A percentile compares a stretch with the other conserved stretches of the same genome.
Evolutionary conservation across 2,329 filamentous ascomycete genomes (phyloP).

Genomic region (Calonectria hawksworthii): DNA sequence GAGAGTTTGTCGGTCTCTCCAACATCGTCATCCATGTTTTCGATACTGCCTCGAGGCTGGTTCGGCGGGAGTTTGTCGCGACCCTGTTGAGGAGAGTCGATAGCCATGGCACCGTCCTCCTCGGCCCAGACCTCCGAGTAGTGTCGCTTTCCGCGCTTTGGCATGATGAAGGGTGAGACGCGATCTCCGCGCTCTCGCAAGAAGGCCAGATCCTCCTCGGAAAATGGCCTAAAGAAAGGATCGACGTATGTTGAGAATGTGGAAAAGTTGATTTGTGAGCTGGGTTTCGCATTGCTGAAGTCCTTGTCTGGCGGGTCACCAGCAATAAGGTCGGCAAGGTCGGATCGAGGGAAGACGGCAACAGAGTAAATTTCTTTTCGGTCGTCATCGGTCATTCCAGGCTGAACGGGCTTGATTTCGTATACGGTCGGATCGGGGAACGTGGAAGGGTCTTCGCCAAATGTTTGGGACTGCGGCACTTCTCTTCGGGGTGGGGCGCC

Average conservation of each 20-base stretch:
- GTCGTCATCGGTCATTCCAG: slow-evolving; percentile 86
- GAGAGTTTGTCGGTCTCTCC: slow-evolving; percentile 92
- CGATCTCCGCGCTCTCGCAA: slow-evolving; percentile 91
- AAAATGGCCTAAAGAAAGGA: slow-evolving; percentile 89
- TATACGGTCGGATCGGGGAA: slow-evolving; percentile 94
- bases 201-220: slow-evolving; percentile 95
- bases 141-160: slow-evolving; percentile 84
- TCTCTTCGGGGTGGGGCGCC: slow-evolving; percentile 73
- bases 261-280: slow-evolving; percentile 92
- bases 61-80: slow-evolving; percentile 81
- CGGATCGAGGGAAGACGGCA: slow-evolving; percentile 82
- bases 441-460: slow-evolving; percentile 92
- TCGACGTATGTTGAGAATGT: slow-evolving; percentile 96
- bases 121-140: slow-evolving; percentile 95
- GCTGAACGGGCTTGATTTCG: slow-evolving; percentile 83
- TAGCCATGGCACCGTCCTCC: slow-evolving; percentile 85
- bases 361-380: slow-evolving; percentile 92
- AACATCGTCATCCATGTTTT: slow-evolving; percentile 88
- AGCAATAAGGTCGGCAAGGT: slow-evolving; percentile 87
- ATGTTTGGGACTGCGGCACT: slow-evolving; percentile 85
- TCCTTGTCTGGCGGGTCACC: slow-evolving; percentile 94
- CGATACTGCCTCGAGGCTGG: slow-evolving; percentile 86
- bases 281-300: slow-evolving; percentile 93
- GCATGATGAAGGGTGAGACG: slow-evolving; percentile 85
- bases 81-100: slow-evolving; percentile 75